Base-by-base conservation (phyloP, 2,329 filamentous ascomycete species). In the Corinectria fuckeliana region DNA sequence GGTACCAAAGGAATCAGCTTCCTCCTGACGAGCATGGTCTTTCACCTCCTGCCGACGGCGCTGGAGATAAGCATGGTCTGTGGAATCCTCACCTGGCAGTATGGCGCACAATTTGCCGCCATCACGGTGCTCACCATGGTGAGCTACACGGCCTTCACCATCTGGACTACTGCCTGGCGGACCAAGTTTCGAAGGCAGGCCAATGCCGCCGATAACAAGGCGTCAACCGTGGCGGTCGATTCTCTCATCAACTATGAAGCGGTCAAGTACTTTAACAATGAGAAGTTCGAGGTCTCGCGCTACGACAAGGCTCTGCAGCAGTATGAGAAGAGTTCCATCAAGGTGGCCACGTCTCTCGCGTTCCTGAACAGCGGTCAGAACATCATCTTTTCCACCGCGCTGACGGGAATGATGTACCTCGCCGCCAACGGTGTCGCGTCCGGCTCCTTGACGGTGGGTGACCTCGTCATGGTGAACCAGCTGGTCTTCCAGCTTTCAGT, bases 181-280 rank as follows among this genome's bases (percentile, higher is more conserved):
- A 99, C 96, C 3, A 96, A 96, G 75, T 99, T 99, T 76, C 86
- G 96, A 45, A 91, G 94, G 69, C 91, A 96, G 76, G 93, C 95
- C 36, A 99, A 99, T 74, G 92, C 93, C 5, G 96, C 95, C 0
- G 96, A 99, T 70, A 99, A 98, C 77, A 92, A 89, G 73, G 95
- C 92, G 0, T 96, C 94, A 1, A 98, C 94, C 0, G 92, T 98
- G 7, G 94, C 94, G 0, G 93, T 98, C 1, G 95, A 99, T 78
- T 97, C 93, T 1, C 81, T 99, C 50, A 97, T 99, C 81, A 99
- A 99, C 79, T 99, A 97, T 72, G 95, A 99, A 77, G 94, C 96
- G 13, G 95, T 99, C 73, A 99, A 99, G 78, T 97, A 98, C 80
- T 99, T 98, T 80, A 99, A 99, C 81, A 99, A 99, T 72, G 96